Evolutionary conservation across 305 asterid species (phyloP).

Genomic region (Caryopteris hybrid): DNA sequence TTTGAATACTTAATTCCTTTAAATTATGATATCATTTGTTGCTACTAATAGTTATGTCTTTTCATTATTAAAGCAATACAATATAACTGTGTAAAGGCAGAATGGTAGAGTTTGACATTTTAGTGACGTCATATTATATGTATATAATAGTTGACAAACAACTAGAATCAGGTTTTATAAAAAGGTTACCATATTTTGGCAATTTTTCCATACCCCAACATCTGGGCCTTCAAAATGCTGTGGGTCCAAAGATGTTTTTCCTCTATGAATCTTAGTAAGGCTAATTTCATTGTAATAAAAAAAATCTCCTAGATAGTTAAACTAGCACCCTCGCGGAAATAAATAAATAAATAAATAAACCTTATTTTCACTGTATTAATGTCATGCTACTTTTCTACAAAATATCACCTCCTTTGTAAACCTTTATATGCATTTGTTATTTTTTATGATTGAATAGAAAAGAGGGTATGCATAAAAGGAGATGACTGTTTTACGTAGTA

Average conservation of each 20-base stretch:
- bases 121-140: not conserved
- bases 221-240: slow-evolving; percentile 1
- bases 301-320: too few relatives aligned
- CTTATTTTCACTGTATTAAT: too few relatives aligned
- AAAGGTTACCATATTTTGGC: not conserved
- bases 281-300: not conserved
- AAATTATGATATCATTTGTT: not conserved
- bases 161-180: not conserved
- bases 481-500: not conserved
- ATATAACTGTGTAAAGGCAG: not conserved
- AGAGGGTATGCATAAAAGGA: not conserved
- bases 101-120: not conserved
- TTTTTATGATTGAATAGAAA: not conserved
- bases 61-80: not conserved
- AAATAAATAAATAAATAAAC: too few relatives aligned
- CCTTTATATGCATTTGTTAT: not conserved
- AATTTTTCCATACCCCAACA: not conserved
- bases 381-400: not conserved
- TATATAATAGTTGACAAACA: not conserved
- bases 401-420: not conserved
- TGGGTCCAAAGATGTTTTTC: not conserved
- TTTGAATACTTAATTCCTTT: slow-evolving; percentile 6
- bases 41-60: not conserved
- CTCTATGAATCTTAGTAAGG: not conserved
- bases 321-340: too few relatives aligned